These are phyloP conservation scores for Trametes sp. DNA, from an alignment of 1,284 basidiomycete genomes.

Conservation along the genomic window DNA sequence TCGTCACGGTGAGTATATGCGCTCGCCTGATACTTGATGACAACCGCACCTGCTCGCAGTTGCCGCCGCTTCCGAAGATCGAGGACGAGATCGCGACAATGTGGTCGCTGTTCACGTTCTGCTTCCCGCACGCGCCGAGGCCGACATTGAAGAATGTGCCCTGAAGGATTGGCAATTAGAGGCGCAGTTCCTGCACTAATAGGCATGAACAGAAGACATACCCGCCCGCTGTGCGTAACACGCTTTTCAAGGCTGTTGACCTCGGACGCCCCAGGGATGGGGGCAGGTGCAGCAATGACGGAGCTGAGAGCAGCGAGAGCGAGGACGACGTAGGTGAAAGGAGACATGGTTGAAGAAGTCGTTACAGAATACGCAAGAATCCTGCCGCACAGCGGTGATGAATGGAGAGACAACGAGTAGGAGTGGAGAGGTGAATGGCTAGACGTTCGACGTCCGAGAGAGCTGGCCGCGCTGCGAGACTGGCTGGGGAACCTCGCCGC, in stretches of 20 bases:
- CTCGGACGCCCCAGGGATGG: constrained; percentile 44
- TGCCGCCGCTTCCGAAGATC: constrained; percentile 42
- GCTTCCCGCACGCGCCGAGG: constrained; percentile 49
- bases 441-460: constrained; percentile 30
- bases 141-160: constrained; percentile 51
- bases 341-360: constrained; percentile 14
- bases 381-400: constrained; percentile 26
- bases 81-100: constrained; percentile 47
- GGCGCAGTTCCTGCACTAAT: not conserved
- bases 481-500: constrained; percentile 14
- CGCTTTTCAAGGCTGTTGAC: constrained; percentile 52
- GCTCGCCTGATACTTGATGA: no score
- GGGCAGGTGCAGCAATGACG: constrained; percentile 51
- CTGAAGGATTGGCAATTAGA: constrained; percentile 34
- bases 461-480: constrained; percentile 32
- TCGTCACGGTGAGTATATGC: not conserved
- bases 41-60: constrained; percentile 46
- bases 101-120: constrained; percentile 42
- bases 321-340: constrained; percentile 24
- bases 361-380: not conserved
- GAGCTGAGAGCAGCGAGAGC: constrained; percentile 49
- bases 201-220: constrained; percentile 31
- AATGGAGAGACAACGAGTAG: constrained; percentile 1
- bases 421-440: constrained; percentile 15
- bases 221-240: constrained; percentile 51